phyloP scores from a whole-genome alignment of 768 basidiomycete species.

The Boletales sp. region DNA sequence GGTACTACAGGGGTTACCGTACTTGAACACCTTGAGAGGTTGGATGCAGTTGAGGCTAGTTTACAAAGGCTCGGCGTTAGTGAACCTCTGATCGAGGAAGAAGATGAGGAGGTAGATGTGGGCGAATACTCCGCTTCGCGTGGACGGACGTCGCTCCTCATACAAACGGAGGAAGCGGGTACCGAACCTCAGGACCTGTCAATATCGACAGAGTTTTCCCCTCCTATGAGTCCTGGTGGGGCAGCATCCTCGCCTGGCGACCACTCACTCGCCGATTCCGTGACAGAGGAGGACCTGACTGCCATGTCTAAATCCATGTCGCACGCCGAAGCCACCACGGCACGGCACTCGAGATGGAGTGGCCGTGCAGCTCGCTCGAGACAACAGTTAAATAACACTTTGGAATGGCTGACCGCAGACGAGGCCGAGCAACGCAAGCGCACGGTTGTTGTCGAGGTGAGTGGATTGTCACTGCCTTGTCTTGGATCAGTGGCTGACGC shows the following conservation, averaged over 20 bases:
- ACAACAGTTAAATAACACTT: slow-evolving; percentile 29
- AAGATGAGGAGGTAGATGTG: slow-evolving; percentile 62
- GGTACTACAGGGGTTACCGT: slow-evolving; percentile 85
- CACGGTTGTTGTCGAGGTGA: slow-evolving; percentile 70
- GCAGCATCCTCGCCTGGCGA: slow-evolving; percentile 57
- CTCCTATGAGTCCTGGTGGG: slow-evolving; percentile 51
- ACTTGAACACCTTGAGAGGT: slow-evolving; percentile 78
- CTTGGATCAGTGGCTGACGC: slow-evolving; percentile 1
- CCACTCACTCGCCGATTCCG: slow-evolving; percentile 48
- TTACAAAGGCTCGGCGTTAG: slow-evolving; percentile 69
- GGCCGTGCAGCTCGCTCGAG: slow-evolving; percentile 26
- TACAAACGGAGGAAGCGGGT: slow-evolving; percentile 30
- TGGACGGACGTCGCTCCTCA: slow-evolving; percentile 13
- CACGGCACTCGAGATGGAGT: slow-evolving; percentile 35
- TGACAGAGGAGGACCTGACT: slow-evolving; percentile 67
- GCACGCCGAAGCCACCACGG: slow-evolving; percentile 53
- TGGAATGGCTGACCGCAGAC: slow-evolving; percentile 47
- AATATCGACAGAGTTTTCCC: slow-evolving; percentile 46
- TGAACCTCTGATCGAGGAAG: slow-evolving; percentile 46
- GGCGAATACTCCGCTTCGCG: slow-evolving; percentile 42
- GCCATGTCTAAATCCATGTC: slow-evolving; percentile 76
- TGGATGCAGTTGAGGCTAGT: slow-evolving; percentile 80
- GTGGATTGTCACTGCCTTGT: slow-evolving; percentile 10
- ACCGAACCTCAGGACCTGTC: slow-evolving; percentile 13
- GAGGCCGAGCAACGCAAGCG: slow-evolving; percentile 44